These are phyloP conservation scores for Globisporangium spiculum DNA, from an alignment of 352 stramenopile genomes.

Conservation along the genomic window DNA sequence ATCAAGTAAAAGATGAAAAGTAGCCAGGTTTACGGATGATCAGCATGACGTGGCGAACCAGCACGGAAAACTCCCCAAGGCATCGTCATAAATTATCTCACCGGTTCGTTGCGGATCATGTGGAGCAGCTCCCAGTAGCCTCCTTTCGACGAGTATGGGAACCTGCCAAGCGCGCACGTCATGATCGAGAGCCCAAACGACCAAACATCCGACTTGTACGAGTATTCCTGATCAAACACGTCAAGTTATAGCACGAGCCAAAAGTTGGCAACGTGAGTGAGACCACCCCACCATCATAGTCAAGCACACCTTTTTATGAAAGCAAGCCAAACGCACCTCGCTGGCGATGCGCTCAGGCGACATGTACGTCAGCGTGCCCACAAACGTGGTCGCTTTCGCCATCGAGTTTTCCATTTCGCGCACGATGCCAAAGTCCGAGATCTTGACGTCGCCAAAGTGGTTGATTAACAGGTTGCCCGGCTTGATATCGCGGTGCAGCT, in stretches of 20 bases:
- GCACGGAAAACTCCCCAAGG: neutral
- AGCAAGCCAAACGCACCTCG: constrained; percentile 30
- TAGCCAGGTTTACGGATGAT: too few relatives aligned
- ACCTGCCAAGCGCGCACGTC: constrained; percentile 86
- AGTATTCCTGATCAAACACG: constrained; percentile 55
- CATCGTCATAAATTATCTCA: constrained; percentile 18
- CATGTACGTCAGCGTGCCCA: constrained; percentile 94
- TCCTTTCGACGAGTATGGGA: constrained; percentile 83
- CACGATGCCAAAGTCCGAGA: constrained; percentile 85
- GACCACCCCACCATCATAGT: too few relatives aligned
- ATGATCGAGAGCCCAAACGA: constrained; percentile 87
- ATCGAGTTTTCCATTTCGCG: constrained; percentile 85
- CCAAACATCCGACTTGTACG: constrained; percentile 87
- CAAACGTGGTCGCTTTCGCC: constrained; percentile 88
- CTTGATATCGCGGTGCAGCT: constrained; percentile 95
- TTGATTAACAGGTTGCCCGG: constrained; percentile 94
- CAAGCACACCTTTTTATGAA: too few relatives aligned
- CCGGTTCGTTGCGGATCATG: constrained; percentile 83
- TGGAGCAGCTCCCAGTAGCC: constrained; percentile 90
- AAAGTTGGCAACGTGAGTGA: too few relatives aligned
- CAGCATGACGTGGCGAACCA: neutral
- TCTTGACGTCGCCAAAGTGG: constrained; percentile 88
- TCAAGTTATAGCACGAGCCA: neutral
- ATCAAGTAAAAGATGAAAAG: neutral
- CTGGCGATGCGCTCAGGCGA: constrained; percentile 91